Conservation (phyloP, 2,329 filamentous ascomycete species). For the Trichophyton verrucosum region DNA sequence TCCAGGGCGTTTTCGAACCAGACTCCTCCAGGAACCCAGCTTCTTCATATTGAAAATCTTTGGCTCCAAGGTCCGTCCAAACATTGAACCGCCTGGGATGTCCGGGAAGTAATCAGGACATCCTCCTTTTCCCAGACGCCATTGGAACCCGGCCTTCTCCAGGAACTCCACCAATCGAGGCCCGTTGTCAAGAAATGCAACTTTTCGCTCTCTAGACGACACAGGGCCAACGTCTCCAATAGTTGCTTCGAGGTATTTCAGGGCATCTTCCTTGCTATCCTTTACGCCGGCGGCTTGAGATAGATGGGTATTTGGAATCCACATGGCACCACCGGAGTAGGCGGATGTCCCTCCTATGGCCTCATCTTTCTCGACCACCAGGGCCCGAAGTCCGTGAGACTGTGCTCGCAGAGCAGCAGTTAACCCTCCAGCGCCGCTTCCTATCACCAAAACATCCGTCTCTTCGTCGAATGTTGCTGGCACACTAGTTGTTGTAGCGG, state of each 20-base stretch:
- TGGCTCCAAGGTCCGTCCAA: slow-evolving; percentile 20
- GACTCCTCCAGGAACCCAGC: slow-evolving; percentile 18
- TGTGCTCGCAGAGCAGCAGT: slow-evolving; percentile 22
- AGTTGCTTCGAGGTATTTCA: slow-evolving; percentile 20
- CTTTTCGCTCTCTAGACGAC: slow-evolving; percentile 15
- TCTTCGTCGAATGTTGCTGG: slow-evolving; percentile 3
- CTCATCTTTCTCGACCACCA: slow-evolving; percentile 25
- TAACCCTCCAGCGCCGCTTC: slow-evolving; percentile 19
- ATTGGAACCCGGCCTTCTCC: slow-evolving; percentile 14
- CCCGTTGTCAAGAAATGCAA: slow-evolving; percentile 22
- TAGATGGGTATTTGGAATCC: slow-evolving; percentile 25
- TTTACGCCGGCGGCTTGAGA: slow-evolving; percentile 10
- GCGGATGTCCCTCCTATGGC: slow-evolving; percentile 25
- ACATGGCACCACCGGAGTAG: slow-evolving; percentile 26
- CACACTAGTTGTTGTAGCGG: not conserved
- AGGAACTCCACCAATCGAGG: slow-evolving; percentile 24
- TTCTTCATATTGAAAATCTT: slow-evolving; percentile 19
- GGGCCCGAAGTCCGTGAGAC: slow-evolving; percentile 15
- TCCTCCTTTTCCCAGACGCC: slow-evolving; percentile 13
- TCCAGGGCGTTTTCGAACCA: slow-evolving; percentile 11
- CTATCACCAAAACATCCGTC: slow-evolving; percentile 23
- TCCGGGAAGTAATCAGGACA: slow-evolving; percentile 26
- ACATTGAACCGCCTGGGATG: slow-evolving; percentile 14
- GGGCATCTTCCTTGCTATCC: slow-evolving; percentile 17
- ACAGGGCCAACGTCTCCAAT: slow-evolving; percentile 21